Percentiles rank a stretch among this genome's conserved stretches.
phyloP scores from a whole-genome alignment of 306 rosid genomes.

The Gynostemma pentaphyllum region DNA sequence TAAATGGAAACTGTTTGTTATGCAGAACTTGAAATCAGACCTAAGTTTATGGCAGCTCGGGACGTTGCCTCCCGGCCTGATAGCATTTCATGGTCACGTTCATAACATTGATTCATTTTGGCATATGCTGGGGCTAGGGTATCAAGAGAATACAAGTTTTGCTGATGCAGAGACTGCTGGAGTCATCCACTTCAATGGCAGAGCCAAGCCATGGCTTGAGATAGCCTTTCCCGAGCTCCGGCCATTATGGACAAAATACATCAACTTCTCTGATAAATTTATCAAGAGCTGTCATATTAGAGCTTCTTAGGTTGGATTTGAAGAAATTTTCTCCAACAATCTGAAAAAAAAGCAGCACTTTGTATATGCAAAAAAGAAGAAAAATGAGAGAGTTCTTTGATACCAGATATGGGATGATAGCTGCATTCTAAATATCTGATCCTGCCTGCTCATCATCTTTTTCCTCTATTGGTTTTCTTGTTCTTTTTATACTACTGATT shows the following conservation, averaged over 20 bases:
- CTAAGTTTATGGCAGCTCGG: constrained; percentile 98
- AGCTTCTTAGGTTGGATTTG: constrained; percentile 39
- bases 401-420: neutral
- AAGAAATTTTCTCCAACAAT: constrained; percentile 12
- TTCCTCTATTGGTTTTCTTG: constrained; percentile 26
- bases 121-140: constrained; percentile 97
- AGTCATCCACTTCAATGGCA: constrained; percentile 88
- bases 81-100: constrained; percentile 94
- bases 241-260: constrained; percentile 69
- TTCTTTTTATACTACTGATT: constrained; percentile 23
- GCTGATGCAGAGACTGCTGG: constrained; percentile 65
- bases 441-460: constrained; percentile 23
- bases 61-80: constrained; percentile 94
- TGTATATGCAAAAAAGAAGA: constrained; percentile 26
- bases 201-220: constrained; percentile 99
- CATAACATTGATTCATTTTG: constrained; percentile 80
- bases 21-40: constrained; percentile 93
- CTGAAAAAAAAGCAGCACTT: constrained; percentile 25
- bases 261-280: constrained; percentile 83
- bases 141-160: constrained; percentile 76
- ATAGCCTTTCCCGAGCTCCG: constrained; percentile 75
- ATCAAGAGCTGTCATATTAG: constrained; percentile 80
- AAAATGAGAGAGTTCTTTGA: constrained; percentile 23
- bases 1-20: neutral
- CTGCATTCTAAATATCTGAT: constrained; percentile 17